Evolutionary conservation across 2,329 filamentous ascomycete species (phyloP).

Genomic region (Fusarium virguliforme): DNA sequence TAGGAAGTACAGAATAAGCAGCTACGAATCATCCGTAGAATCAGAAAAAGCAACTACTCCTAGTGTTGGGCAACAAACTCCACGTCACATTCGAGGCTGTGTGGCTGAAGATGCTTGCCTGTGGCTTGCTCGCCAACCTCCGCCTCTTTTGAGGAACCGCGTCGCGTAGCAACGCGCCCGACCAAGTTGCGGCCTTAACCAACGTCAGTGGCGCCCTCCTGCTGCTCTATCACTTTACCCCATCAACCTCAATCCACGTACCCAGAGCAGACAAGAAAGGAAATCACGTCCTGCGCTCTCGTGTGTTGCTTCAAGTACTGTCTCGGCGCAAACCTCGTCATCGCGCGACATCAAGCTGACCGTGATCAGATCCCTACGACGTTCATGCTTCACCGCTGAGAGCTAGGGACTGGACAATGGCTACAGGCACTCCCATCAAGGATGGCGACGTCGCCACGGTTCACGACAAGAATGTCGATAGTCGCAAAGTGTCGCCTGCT

Average conservation of each 20-base stretch:
- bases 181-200: neutral
- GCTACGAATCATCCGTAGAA: neutral
- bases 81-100: neutral
- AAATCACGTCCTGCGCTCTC: neutral
- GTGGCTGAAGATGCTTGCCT: neutral
- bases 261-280: neutral
- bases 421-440: conserved; percentile 29
- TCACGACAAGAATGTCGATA: conserved; percentile 28
- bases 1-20: neutral
- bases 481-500: conserved; percentile 26
- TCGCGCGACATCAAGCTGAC: conserved; percentile 18
- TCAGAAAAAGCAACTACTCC: neutral
- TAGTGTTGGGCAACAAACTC: neutral
- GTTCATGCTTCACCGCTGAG: conserved; percentile 42
- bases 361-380: conserved; percentile 44
- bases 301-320: neutral
- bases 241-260: neutral
- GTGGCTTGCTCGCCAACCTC: neutral
- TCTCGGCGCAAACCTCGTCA: neutral
- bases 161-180: neutral
- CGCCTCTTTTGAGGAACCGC: neutral
- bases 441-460: conserved; percentile 33
- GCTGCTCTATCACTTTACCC: neutral
- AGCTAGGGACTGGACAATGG: conserved; percentile 29
- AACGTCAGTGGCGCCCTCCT: neutral